Evolutionary conservation across 2,329 filamentous ascomycete genomes (phyloP), one percentile per base, ranked within the genome.

Genomic region (Akanthomyces uredinophilus): DNA sequence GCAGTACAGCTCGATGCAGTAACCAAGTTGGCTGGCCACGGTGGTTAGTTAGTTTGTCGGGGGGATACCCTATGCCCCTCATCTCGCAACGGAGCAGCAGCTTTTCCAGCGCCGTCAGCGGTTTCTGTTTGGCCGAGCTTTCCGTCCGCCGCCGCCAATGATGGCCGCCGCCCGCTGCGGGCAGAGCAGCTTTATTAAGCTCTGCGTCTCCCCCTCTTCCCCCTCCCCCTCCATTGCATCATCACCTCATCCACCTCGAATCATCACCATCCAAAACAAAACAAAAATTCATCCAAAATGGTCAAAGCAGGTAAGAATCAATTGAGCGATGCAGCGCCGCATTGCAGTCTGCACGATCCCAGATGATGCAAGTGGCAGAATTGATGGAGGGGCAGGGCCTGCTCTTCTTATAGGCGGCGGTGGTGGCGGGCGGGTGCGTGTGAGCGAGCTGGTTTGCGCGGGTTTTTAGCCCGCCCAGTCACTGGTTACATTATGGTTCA

Each of bases 301-400:
- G 93, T 97, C 84, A 97, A 96, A 87, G 93, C 94, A 82, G 91
- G 92, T 96, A 87, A 75, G 90, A 86, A 65, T 57, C 29, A 60
- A 65, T 65, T 68, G 39, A 22, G 6, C 43, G 62, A n/a, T 24
- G 39, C 43, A 16, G 3, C n/a, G 11, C 2, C 11, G 35, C 39
- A 44, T 20, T 18, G 39, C 11, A 32, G 20, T 8, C 24, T 16
- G 24, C 52, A 43, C 13, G 39, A 32, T 37, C 18, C 22, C 20
- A 29, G 41, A 61, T 43, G 18, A 44, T 49, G 39, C 35, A 29
- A 43, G 44, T 35, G 27, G 46, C 39, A 58, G 55, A 59, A 56
- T 20, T 37, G 55, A 56, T 35, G 46, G 60, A 65, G 60, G 47
- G 27, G 59, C 39, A 51, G 24, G 53, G 37, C 60, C 60, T 59